phyloP scores from a whole-genome alignment of 306 rosid species.

The Trifolium pratense region DNA sequence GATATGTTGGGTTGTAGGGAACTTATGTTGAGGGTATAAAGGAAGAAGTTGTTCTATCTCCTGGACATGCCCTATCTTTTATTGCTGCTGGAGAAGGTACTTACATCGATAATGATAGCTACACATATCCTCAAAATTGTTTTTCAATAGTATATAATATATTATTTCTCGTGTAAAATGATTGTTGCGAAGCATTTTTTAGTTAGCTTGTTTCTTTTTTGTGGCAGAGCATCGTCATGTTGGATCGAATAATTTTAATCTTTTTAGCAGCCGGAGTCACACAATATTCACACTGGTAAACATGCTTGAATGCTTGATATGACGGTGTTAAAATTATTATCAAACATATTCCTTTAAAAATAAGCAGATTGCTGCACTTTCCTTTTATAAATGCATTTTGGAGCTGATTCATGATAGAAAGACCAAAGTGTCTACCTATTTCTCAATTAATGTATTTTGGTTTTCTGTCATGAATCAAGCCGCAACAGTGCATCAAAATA shows the following conservation, averaged over 20 bases:
- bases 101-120: slow-evolving; percentile 33
- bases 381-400: slow-evolving; percentile 17
- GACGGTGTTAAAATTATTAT: slow-evolving; percentile 27
- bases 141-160: background rate
- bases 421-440: slow-evolving; percentile 6
- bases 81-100: slow-evolving; percentile 99
- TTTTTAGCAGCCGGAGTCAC: slow-evolving; percentile 99
- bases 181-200: slow-evolving; percentile 15
- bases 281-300: slow-evolving; percentile 96
- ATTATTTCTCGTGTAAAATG: slow-evolving; percentile 28
- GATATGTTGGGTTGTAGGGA: slow-evolving; percentile 62
- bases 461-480: background rate
- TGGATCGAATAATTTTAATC: slow-evolving; percentile 97
- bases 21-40: slow-evolving; percentile 99
- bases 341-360: slow-evolving; percentile 17
- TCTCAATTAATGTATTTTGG: slow-evolving; percentile 20
- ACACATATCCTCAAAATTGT: background rate
- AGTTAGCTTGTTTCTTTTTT: slow-evolving; percentile 24
- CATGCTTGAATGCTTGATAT: slow-evolving; percentile 40
- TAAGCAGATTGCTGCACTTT: background rate
- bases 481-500: background rate
- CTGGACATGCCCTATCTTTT: slow-evolving; percentile 98
- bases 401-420: slow-evolving; percentile 17
- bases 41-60: slow-evolving; percentile 98
- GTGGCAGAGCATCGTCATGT: slow-evolving; percentile 98